phyloP scores from a whole-genome alignment of 768 basidiomycete species.

The Tricholomella constricta region DNA sequence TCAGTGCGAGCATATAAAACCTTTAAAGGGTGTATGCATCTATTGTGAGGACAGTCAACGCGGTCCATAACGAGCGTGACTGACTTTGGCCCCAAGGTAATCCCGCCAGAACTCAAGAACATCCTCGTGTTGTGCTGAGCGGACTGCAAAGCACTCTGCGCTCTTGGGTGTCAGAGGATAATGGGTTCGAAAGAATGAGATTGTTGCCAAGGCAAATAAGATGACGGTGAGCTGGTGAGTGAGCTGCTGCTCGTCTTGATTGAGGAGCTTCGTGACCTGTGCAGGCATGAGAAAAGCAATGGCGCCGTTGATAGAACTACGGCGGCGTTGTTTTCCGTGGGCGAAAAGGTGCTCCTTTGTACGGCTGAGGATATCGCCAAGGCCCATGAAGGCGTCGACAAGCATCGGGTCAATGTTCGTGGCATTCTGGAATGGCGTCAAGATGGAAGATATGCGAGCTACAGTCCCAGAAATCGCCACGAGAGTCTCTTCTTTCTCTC shows the following conservation, averaged over 20 bases:
- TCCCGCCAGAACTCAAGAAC: slow-evolving; percentile 26
- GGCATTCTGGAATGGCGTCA: slow-evolving; percentile 13
- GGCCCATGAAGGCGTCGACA: slow-evolving; percentile 16
- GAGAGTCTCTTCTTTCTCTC: slow-evolving; percentile 17
- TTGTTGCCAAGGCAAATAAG: slow-evolving; percentile 16
- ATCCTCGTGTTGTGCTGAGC: slow-evolving; percentile 10
- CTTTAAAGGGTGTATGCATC: slow-evolving; percentile 7
- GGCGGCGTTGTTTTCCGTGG: slow-evolving; percentile 1
- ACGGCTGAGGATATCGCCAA: slow-evolving; percentile 18
- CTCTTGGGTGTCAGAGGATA: not conserved
- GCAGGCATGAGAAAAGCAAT: slow-evolving; percentile 13
- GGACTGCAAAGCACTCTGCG: not conserved
- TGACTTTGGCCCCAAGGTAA: slow-evolving; percentile 25
- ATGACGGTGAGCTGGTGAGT: slow-evolving; percentile 17
- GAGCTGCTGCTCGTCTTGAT: slow-evolving; percentile 18
- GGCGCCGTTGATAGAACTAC: slow-evolving; percentile 3
- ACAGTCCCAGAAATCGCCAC: slow-evolving; percentile 12
- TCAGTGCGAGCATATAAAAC: slow-evolving; percentile 20
- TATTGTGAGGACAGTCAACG: not conserved
- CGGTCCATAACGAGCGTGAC: not conserved
- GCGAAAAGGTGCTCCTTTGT: slow-evolving; percentile 16
- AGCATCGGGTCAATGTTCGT: slow-evolving; percentile 15
- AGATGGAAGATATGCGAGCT: slow-evolving; percentile 11
- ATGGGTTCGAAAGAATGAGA: slow-evolving; percentile 12
- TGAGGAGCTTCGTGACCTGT: slow-evolving; percentile 13